Evolutionary conservation across 306 rosid genomes (phyloP).

Genomic region (Quercus gilva): DNA sequence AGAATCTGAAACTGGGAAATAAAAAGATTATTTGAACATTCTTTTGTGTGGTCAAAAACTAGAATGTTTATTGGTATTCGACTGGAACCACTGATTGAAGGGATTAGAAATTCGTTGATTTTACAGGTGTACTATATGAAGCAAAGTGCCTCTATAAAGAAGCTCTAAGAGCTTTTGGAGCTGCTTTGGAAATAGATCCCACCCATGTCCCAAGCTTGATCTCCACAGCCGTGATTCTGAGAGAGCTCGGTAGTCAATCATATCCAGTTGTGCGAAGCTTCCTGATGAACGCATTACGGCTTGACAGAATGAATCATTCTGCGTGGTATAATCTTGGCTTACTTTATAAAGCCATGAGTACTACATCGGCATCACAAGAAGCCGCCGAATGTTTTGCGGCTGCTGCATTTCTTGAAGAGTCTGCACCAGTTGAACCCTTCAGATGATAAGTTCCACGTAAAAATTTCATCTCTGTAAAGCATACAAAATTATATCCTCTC

Average conservation of each 20-base stretch:
- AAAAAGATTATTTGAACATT: not conserved
- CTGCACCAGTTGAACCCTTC: slow-evolving; percentile 83
- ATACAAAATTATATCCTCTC: not conserved
- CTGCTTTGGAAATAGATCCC: slow-evolving; percentile 68
- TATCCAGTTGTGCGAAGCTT: slow-evolving; percentile 50
- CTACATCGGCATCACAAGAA: slow-evolving; percentile 47
- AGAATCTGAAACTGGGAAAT: not conserved
- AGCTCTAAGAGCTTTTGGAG: slow-evolving; percentile 55
- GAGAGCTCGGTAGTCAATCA: slow-evolving; percentile 31
- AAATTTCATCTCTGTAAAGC: slow-evolving; percentile 21
- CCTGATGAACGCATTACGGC: slow-evolving; percentile 67
- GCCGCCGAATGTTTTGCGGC: slow-evolving; percentile 82
- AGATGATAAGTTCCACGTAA: slow-evolving; percentile 36
- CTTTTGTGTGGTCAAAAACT: no score
- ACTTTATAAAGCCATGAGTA: slow-evolving; percentile 49
- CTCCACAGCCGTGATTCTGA: slow-evolving; percentile 57
- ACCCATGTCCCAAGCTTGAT: slow-evolving; percentile 68
- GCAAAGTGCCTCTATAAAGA: slow-evolving; percentile 65
- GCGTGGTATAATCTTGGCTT: slow-evolving; percentile 92
- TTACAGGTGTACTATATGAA: slow-evolving; percentile 60
- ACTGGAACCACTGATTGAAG: not conserved
- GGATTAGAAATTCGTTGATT: slow-evolving; percentile 7
- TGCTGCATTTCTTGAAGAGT: slow-evolving; percentile 67
- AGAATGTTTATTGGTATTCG: not conserved
- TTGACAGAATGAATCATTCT: slow-evolving; percentile 55